Base-by-base conservation (phyloP, 2,329 filamentous ascomycete species). In the Thermothelomyces thermophilus region DNA sequence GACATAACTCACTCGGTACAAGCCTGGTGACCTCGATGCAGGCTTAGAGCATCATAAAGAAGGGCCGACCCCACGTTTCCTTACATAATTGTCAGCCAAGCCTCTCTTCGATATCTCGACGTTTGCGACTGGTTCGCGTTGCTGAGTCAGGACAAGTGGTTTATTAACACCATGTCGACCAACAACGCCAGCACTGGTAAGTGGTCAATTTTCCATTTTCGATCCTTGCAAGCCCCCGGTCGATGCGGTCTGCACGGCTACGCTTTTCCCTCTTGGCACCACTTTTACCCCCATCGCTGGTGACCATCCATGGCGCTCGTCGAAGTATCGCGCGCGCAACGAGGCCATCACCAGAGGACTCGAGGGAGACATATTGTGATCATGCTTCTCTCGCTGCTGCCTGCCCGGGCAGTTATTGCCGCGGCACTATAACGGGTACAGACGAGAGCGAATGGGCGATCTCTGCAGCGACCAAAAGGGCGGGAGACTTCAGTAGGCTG, bases 81-180 rank as follows among this genome's bases (percentile, higher is more conserved):
- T 50, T 50, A 50, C 47, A 33, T 50, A 50, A 51, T 43, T 39
- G 26, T 20, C 45, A 26, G 50, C 41, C 50, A 41, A 44, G 26
- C 40, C 36, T 33, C 16, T 9, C 39, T 35, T 30, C 31, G 24
- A 20, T n/a, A 16, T 16, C 8, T 30, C 19, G 11, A 41, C 13
- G 30, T 6, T 3, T 24, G 20, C 30, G 13, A 26, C 6, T 20
- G 35, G 37, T 28, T 22, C 20, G 14, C 11, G 31, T 20, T 54
- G 52, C 52, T 54, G 52, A 54, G 48, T 54, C 48, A 54, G 52
- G 41, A 42, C 35, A 35, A 19, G 37, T 17, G 14, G 20, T 34
- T n/a, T n/a, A n/a, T n/a, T 24, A 19, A 47, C 31, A 35, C 35
- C 24, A 53, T 54, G 52, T 40, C 52, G 6, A 48, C n/a, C n/a